These are phyloP conservation scores for Eucommia ulmoides DNA, from an alignment of 257 asterid genomes.

Conservation along the genomic window DNA sequence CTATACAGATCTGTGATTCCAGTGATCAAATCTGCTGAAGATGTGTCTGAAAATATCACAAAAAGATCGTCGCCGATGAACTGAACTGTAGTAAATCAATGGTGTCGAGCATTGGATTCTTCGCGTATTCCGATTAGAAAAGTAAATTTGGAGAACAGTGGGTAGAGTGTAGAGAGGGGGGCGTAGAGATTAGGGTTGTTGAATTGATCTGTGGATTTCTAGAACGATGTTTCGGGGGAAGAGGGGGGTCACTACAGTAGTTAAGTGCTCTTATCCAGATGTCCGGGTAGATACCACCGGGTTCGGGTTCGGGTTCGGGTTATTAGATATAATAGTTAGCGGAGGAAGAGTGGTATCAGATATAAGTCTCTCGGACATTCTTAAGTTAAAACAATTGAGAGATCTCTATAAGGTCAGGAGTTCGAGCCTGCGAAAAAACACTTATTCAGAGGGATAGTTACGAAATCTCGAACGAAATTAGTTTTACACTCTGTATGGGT, in stretches of 20 bases:
- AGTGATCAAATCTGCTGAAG: neutral
- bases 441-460: too few relatives aligned
- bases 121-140: neutral
- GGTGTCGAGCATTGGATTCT: neutral
- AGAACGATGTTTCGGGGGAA: too few relatives aligned
- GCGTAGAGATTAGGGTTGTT: neutral
- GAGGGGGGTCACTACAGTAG: too few relatives aligned
- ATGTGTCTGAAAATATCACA: neutral
- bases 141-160: neutral
- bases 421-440: too few relatives aligned
- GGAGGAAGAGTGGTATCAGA: too few relatives aligned
- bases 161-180: neutral
- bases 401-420: too few relatives aligned
- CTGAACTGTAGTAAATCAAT: neutral
- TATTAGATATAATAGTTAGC: too few relatives aligned
- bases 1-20: neutral
- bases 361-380: too few relatives aligned
- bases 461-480: too few relatives aligned
- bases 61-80: neutral
- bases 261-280: neutral
- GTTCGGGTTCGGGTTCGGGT: neutral
- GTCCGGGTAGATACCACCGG: neutral
- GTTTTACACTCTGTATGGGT: too few relatives aligned
- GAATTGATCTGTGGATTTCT: neutral
- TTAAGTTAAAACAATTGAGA: too few relatives aligned